phyloP scores from a whole-genome alignment of 768 basidiomycete genomes.

The Artomyces pyxidatus region DNA sequence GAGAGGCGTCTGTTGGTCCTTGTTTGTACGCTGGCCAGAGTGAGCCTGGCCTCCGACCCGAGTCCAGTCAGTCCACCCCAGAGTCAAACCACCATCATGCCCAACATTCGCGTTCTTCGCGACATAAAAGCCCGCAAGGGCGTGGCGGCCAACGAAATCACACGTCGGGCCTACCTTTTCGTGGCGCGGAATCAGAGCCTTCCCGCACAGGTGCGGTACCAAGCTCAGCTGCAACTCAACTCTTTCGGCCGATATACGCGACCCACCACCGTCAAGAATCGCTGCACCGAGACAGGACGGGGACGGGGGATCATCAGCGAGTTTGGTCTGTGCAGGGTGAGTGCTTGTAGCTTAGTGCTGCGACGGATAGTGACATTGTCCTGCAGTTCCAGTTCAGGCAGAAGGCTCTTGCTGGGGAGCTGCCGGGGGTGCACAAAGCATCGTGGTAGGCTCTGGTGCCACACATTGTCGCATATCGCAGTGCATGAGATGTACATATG shows the following conservation, averaged over 20 bases:
- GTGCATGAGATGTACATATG: too few species aligned
- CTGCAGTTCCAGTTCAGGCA: slow-evolving; percentile 82
- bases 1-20: background rate
- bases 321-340: slow-evolving; percentile 78
- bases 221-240: slow-evolving; percentile 91
- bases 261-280: slow-evolving; percentile 82
- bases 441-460: too few species aligned
- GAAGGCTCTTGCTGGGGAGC: slow-evolving; percentile 72
- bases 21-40: too few species aligned
- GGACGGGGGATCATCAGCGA: slow-evolving; percentile 86
- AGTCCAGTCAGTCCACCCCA: too few species aligned
- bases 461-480: too few species aligned
- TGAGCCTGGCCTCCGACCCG: too few species aligned
- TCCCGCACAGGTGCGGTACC: slow-evolving; percentile 83
- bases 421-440: slow-evolving; percentile 85
- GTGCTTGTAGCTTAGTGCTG: slow-evolving; percentile 10
- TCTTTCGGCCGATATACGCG: slow-evolving; percentile 76
- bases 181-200: slow-evolving; percentile 88
- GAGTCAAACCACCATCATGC: slow-evolving; percentile 16
- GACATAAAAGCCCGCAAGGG: slow-evolving; percentile 73
- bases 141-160: slow-evolving; percentile 68
- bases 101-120: slow-evolving; percentile 51
- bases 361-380: background rate
- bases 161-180: slow-evolving; percentile 84
- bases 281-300: slow-evolving; percentile 78